phyloP scores from a whole-genome alignment of 352 stramenopile genomes.

The Globisporangium uncinulatum region DNA sequence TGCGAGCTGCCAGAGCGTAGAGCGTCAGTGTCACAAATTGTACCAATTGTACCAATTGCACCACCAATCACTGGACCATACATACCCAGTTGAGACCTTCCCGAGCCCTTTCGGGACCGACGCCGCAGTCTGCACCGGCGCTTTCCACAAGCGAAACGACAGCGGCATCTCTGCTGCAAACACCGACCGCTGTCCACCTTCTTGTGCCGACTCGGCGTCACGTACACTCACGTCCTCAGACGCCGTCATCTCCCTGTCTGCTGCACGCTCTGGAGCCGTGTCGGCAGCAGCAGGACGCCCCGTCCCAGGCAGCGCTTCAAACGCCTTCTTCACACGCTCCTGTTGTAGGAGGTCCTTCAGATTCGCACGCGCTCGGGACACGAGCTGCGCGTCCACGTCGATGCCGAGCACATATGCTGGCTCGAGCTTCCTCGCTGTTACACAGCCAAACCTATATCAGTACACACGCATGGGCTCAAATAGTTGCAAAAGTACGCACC shows the following conservation, averaged over 20 bases:
- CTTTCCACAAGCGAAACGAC: slow-evolving; percentile 69
- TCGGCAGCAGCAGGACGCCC: neutral
- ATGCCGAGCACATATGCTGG: slow-evolving; percentile 61
- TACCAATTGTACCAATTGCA: slow-evolving; percentile 1
- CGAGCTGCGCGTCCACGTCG: slow-evolving; percentile 64
- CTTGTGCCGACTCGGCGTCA: neutral
- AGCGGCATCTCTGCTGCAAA: slow-evolving; percentile 49
- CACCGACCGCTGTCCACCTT: neutral
- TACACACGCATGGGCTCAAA: neutral
- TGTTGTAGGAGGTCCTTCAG: slow-evolving; percentile 63
- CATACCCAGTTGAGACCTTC: slow-evolving; percentile 47
- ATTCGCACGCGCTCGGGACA: slow-evolving; percentile 50
- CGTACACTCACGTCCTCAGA: too few relatives aligned
- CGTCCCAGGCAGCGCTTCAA: slow-evolving; percentile 27
- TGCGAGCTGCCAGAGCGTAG: slow-evolving; percentile 14
- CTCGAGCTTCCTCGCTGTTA: slow-evolving; percentile 36
- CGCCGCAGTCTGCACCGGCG: slow-evolving; percentile 23
- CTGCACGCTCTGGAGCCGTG: neutral
- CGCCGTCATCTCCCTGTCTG: neutral
- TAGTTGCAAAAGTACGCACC: slow-evolving; percentile 15
- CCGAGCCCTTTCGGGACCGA: slow-evolving; percentile 35
- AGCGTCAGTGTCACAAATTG: neutral
- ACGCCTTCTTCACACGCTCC: slow-evolving; percentile 48
- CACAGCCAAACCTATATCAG: neutral
- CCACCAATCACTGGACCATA: neutral